phyloP scores from a whole-genome alignment of 345 rosid species.

The Stellera chamaejasme region DNA sequence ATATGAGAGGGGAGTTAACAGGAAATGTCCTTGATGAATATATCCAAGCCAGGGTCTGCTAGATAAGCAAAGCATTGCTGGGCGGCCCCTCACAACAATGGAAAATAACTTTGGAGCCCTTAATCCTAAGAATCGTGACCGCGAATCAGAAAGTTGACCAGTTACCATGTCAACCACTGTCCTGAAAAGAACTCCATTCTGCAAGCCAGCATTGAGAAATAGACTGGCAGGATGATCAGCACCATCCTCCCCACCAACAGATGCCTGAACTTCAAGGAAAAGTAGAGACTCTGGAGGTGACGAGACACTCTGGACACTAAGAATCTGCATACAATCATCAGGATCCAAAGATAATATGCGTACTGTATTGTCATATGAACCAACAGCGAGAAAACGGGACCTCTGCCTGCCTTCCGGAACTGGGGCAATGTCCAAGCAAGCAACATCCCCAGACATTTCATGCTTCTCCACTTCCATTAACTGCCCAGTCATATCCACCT shows the following conservation, averaged over 20 bases:
- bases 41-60: constrained; percentile 99
- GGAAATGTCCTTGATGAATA: constrained; percentile 94
- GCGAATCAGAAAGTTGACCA: constrained; percentile 97
- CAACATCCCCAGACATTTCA: constrained; percentile 99
- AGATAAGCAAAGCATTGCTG: constrained; percentile 93
- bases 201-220: constrained; percentile 93
- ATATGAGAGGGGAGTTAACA: constrained; percentile 87
- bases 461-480: constrained; percentile 97
- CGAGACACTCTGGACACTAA: constrained; percentile 96
- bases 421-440: constrained; percentile 96
- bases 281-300: constrained; percentile 95
- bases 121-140: constrained; percentile 88
- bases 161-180: constrained; percentile 98
- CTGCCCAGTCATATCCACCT: constrained; percentile 95
- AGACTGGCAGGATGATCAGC: constrained; percentile 99
- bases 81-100: constrained; percentile 69
- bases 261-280: constrained; percentile 97
- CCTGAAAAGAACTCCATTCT: constrained; percentile 88
- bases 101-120: constrained; percentile 92
- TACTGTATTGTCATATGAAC: constrained; percentile 88
- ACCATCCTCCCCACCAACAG: constrained; percentile 93
- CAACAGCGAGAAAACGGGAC: constrained; percentile 96
- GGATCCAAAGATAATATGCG: constrained; percentile 95
- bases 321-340: constrained; percentile 94
- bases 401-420: constrained; percentile 99